Percentiles rank a stretch among this genome's conserved stretches.
phyloP scores from a whole-genome alignment of 169 alveolate species.

The Nephromyces sp. region DNA sequence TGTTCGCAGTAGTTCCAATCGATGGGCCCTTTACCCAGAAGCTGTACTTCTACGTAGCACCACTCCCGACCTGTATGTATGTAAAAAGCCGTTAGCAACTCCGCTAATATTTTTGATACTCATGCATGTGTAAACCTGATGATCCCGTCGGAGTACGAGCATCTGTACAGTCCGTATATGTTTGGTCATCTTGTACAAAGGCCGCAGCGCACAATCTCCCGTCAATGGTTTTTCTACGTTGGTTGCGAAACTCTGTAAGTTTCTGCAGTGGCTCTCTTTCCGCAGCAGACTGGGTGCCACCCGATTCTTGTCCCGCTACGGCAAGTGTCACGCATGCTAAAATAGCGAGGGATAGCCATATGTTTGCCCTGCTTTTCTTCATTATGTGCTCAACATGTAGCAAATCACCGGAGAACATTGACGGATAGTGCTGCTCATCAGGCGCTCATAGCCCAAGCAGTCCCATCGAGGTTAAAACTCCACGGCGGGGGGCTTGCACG shows the following conservation, averaged over 20 bases:
- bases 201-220: slow-evolving; percentile 84
- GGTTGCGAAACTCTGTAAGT: slow-evolving; percentile 68
- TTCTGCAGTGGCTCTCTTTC: slow-evolving; percentile 41
- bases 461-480: no score
- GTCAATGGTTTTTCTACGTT: slow-evolving; percentile 72
- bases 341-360: no score
- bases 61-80: slow-evolving; percentile 65
- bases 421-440: no score
- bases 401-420: no score
- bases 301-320: no score
- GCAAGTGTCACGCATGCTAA: no score
- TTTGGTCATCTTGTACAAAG: slow-evolving; percentile 77
- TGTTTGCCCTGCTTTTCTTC: no score
- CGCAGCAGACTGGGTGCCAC: slow-evolving; percentile 9
- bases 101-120: slow-evolving; percentile 62
- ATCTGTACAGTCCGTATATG: slow-evolving; percentile 79
- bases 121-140: slow-evolving; percentile 73
- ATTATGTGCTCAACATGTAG: no score
- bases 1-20: slow-evolving; percentile 58
- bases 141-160: slow-evolving; percentile 79
- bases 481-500: no score
- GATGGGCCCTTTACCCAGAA: slow-evolving; percentile 61
- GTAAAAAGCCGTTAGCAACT: slow-evolving; percentile 10
- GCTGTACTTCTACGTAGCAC: slow-evolving; percentile 80
- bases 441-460: no score